Conservation (phyloP, 2,329 filamentous ascomycete genomes). For the Monosporascus ibericus region DNA sequence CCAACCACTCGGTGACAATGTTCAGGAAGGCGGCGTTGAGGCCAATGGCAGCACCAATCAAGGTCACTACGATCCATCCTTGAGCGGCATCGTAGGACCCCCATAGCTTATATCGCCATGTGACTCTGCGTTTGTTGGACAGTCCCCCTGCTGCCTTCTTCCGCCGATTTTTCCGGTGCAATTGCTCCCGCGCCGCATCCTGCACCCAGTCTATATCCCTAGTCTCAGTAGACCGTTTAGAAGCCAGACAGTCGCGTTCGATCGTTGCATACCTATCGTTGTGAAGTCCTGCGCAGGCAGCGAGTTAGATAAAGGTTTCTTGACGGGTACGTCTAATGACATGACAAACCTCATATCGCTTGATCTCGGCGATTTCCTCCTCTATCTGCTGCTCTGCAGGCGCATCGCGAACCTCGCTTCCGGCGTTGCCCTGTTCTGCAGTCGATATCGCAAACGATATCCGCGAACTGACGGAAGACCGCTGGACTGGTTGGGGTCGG, state of each 20-base stretch:
- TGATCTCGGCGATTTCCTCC: conserved; percentile 96
- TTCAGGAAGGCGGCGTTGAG: conserved; percentile 89
- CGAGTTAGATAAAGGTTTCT: conserved; percentile 3
- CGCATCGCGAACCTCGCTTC: conserved; percentile 28
- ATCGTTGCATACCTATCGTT: conserved; percentile 62
- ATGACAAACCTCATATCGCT: conserved; percentile 73
- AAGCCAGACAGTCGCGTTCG: conserved; percentile 2
- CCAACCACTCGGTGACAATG: conserved; percentile 94
- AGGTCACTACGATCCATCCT: conserved; percentile 93
- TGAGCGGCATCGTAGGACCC: conserved; percentile 94
- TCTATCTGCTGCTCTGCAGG: conserved; percentile 67
- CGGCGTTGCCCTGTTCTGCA: conserved; percentile 55
- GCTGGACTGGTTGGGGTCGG: conserved; percentile 33
- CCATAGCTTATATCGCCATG: conserved; percentile 75
- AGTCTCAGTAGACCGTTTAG: conserved; percentile 25
- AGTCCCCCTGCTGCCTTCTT: conserved; percentile 66
- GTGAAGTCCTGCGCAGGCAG: conserved; percentile 67
- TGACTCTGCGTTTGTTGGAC: conserved; percentile 61
- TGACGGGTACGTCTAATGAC: neutral
- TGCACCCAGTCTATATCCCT: conserved; percentile 81
- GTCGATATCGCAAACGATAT: conserved; percentile 62
- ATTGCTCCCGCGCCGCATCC: conserved; percentile 86
- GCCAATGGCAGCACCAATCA: conserved; percentile 89
- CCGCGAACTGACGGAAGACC: conserved; percentile 57
- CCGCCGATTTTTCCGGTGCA: conserved; percentile 69